Evolutionary conservation across 139 green algal species (phyloP), one percentile per base, ranked within the genome.

Genomic region (Chlorella sp.): DNA sequence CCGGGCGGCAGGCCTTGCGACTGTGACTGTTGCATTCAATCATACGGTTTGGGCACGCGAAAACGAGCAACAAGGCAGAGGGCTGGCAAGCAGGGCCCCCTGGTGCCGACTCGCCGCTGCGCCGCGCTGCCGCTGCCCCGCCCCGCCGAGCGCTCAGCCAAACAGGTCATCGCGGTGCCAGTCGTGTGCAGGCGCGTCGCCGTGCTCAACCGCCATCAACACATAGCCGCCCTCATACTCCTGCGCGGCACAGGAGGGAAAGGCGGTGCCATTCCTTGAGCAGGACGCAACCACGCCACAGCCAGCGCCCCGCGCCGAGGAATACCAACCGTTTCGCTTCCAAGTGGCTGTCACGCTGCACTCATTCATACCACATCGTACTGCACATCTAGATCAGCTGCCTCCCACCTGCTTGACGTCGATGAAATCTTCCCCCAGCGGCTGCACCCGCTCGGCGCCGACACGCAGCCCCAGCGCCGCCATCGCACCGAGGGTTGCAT

Each of bases 181-280:
- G 83, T 88, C 53, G 28, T 15, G 2, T 2, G 89, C 82, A 1
- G 68, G 82, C 7, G 19, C 3, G 3, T 83, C 37, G 11, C 53
- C 89, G 85, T 92, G 89, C 32, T 96, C 91, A 7, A 96, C 82
- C 14, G 91, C 91, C 66, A 97, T 91, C 40, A 96, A 61, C 76
- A 96, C 71, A 78, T 94, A 95, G 15, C 95, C 95, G 14, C 95
- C 95, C 84, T 97, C 95, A 87, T 97, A 97, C 22, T 95, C 90
- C 75, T 91, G 83, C 36, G 19, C 83, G 81, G 0, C 91, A 34
- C 7, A 32, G 77, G 19, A 16, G 37, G 77, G 71, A 15, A 78
- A 18, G 71, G 36, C 77, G 16, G 30, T 76, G 24, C 26, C 68
- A 76, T 36, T 57, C 48, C 48, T 1, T 28, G 7, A 71, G 22